Evolutionary conservation across 441 rosid species (phyloP), one percentile per base, ranked within the genome.

Genomic region (Eruca vesicaria): DNA sequence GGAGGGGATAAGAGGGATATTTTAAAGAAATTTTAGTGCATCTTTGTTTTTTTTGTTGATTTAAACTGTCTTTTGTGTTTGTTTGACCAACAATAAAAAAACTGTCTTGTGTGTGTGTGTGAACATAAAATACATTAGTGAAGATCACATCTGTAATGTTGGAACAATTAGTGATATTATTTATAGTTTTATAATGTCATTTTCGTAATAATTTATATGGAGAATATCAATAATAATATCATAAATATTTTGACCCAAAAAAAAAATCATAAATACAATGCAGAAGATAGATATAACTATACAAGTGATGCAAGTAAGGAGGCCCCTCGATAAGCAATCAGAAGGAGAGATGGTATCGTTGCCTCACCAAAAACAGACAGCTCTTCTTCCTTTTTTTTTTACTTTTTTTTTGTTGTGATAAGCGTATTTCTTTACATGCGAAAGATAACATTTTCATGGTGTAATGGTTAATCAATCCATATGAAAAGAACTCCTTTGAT

Each of bases 281-380:
- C 38, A 66, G 68, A 67, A 60, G 71, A 66, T 59, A 48, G 50
- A 66, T 20, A 66, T 31, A 66, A 53, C 64, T 50, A 66, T 20
- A 66, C 38, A 66, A 53, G 69, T 50, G 78, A 73, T 62, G 66
- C 62, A 62, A 71, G 63, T 65, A 77, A 78, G 63, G 81, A 68
- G 78, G 75, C 78, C 81, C 74, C 63, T 68, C 20, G 63, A 68
- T 63, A 56, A 63, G 78, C 29, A 73, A 68, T 28, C 71, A 63
- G 78, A 45, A 20, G 58, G 28, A 20, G 68, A 68, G 61, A 67
- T 67, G 63, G 53, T 35, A 63, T 63, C 36, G 36, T 56, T 78
- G 81, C 68, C 78, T 68, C 66, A 68, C 78, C 71, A 55, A 78
- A 78, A 66, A 62, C 64, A 63, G 78, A 78, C 81, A 78, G 55